These are phyloP conservation scores for Vickermania spadyakhi DNA, from an alignment of 208 protist genomes.

Conservation along the genomic window DNA sequence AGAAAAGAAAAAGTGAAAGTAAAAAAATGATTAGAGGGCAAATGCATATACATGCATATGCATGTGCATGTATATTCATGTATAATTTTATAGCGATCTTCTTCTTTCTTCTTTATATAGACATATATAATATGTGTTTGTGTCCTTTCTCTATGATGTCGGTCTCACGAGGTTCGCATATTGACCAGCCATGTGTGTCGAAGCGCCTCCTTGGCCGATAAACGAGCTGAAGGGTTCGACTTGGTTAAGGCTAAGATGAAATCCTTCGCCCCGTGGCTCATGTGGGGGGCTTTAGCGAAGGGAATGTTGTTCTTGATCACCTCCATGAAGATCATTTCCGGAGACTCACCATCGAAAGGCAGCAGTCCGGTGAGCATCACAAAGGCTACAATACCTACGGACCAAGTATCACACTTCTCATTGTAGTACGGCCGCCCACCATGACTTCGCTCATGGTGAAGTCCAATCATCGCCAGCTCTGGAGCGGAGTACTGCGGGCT, in stretches of 20 bases:
- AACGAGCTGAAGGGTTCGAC: conserved; percentile 44
- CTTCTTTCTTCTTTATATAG: too few relatives aligned
- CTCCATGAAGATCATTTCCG: conserved; percentile 44
- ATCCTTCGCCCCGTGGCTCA: conserved; percentile 30
- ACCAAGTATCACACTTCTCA: conserved; percentile 89
- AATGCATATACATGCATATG: too few relatives aligned
- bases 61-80: too few relatives aligned
- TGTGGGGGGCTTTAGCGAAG: conserved; percentile 17
- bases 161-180: background rate
- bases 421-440: conserved; percentile 47
- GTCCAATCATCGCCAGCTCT: conserved; percentile 63
- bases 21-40: too few relatives aligned
- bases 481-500: conserved; percentile 82
- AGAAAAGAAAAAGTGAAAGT: too few relatives aligned
- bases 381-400: conserved; percentile 75
- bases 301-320: conserved; percentile 62
- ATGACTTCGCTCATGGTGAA: conserved; percentile 15
- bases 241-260: conserved; percentile 52
- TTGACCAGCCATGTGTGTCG: conserved; percentile 56
- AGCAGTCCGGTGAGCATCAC: conserved; percentile 72
- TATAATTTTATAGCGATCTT: too few relatives aligned
- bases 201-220: conserved; percentile 49
- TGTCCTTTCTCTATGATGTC: background rate
- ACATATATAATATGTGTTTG: background rate
- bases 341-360: conserved; percentile 66